Base-by-base conservation (phyloP, 371 early-diverging fungal genomes). In the Rhizomucor pusillus region DNA sequence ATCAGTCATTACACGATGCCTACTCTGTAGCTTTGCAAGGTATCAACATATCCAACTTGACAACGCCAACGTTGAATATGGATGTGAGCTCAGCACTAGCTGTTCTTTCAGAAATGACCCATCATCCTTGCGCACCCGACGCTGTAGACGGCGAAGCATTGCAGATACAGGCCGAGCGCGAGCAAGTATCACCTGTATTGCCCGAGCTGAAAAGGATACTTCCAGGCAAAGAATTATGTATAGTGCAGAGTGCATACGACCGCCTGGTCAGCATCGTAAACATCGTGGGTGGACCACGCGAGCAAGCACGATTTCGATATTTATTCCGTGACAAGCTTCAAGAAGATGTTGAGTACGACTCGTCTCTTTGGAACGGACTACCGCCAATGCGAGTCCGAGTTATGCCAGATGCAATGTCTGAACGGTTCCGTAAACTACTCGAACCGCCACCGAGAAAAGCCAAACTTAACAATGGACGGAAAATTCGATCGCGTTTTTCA, bases 61-160 rank as follows among this genome's bases (percentile, higher is more conserved):
- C 67, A 7, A 75, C 82, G 0, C 41, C 57, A 0, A 60, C 57
- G 0, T 35, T 85, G 0, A 81, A 82, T 45, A 49, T 85, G 24
- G 86, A 85, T 55, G 77, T 82, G 3, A 77, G 82, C 19, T 79
- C 82, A 3, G 66, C 75, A 3, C 47, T 85, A 16, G 73, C 77
- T 1, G 62, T 85, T 12, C 58, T 78, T 19, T 75, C 82, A 16
- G 76, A 80, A 43, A 62, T 79, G 47, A 59, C 72, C 1, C 76
- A 79, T 56, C 65, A 64, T 37, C 69, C 69, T 20, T 66, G 73
- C 53, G 43, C 44, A 35, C 71, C 73, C 5, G 60, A 67, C 12
- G 50, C 67, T 19, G 65, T 78, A 9, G 55, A 62, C n/a, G 73
- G 77, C 7, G 71, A 79, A 39, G 78, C 81, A 16, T 62, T 83